phyloP scores from a whole-genome alignment of 2,329 filamentous ascomycete genomes.

The Aspergillus fumigatiaffinis region DNA sequence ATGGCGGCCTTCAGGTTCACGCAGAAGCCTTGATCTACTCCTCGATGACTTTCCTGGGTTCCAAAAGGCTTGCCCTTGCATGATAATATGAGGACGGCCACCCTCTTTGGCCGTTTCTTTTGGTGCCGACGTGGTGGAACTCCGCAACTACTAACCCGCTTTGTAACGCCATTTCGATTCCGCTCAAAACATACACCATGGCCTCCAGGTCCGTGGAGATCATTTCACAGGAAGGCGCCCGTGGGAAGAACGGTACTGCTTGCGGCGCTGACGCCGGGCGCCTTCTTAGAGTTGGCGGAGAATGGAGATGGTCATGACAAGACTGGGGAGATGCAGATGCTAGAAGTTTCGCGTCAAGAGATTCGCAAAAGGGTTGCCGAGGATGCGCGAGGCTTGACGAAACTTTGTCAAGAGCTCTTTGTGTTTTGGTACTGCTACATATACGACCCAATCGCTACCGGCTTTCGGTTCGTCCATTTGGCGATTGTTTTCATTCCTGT shows the following conservation, averaged over 20 bases:
- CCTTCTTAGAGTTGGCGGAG: constrained; percentile 57
- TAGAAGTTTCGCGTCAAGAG: constrained; percentile 74
- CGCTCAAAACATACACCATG: constrained; percentile 22
- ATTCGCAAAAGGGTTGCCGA: constrained; percentile 65
- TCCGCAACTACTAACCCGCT: constrained; percentile 31
- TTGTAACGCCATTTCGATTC: constrained; percentile 27
- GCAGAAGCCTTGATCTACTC: not conserved
- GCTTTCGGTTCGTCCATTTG: constrained; percentile 81
- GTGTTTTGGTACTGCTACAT: constrained; percentile 61
- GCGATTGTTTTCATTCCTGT: constrained; percentile 89
- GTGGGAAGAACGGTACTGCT: constrained; percentile 30
- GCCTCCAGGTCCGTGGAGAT: constrained; percentile 15
- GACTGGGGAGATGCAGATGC: constrained; percentile 82
- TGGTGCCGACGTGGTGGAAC: constrained; percentile 40
- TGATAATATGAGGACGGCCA: constrained; percentile 48
- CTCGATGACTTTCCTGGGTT: constrained; percentile 5
- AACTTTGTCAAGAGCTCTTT: constrained; percentile 56
- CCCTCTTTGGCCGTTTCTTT: constrained; percentile 49
- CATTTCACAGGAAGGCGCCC: constrained; percentile 19
- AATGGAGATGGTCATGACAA: constrained; percentile 48
- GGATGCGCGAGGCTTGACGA: constrained; percentile 56
- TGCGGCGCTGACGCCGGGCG: constrained; percentile 53
- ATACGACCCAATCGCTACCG: constrained; percentile 78
- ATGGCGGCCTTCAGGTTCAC: constrained; percentile 7
- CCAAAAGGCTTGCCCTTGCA: constrained; percentile 9